Conservation (phyloP, 129 eudicot species). For the Helianthus annuus region HanXRQr2.0-SUNRISE NC_035434.2:100484961-100485460, state of each 20-base stretch:
- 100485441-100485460: conserved; percentile 30
- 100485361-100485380: conserved; percentile 45
- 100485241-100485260: neutral
- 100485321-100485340: conserved; percentile 34
- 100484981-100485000: no score
- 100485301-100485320: conserved; percentile 36
- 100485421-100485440: conserved; percentile 39
- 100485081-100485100: neutral
- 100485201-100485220: conserved; percentile 5
- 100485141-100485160: neutral
- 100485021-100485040: no score
- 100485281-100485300: conserved; percentile 41
- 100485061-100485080: neutral
- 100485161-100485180: conserved; percentile 1
- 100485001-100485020: no score
- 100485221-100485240: neutral
- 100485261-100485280: neutral
- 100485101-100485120: neutral
- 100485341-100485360: conserved; percentile 39
- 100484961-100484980: no score
- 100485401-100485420: conserved; percentile 43
- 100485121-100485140: neutral
- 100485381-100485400: conserved; percentile 45
- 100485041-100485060: no score
- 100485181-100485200: neutral